Base-by-base conservation (phyloP, 306 rosid genomes). In the Lupinus albus region DNA sequence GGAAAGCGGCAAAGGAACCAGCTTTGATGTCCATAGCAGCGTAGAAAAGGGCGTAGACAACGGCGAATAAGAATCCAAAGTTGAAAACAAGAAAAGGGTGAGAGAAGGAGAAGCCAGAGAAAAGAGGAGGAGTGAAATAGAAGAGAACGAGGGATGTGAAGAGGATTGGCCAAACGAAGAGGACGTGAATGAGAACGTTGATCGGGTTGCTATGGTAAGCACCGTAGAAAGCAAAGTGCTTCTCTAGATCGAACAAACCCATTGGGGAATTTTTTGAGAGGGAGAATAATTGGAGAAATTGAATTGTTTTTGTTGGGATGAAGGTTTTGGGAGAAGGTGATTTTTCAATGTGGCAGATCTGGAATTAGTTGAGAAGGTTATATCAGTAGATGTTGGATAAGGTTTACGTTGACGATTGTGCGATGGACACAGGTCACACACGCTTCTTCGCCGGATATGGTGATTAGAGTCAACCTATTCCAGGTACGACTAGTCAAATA, bases 141-240 rank as follows among this genome's bases (percentile, higher is more conserved):
- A 93, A 73, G 6, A 82, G 68, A 44, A 86, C 64, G 11, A 84
- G 91, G 9, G 76, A 0, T 0, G 91, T 75, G 79, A 93, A 89
- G 10, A 91, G 21, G 30, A 88, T 83, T 0, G 98, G 98, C 98
- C 98, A 93, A 0, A 89, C 94, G 47, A 89, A 82, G 8, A 88
- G 0, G 11, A 72, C 66, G 81, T 93, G 98, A 9, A 93, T 83
- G 11, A 55, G 9, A 4, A 89, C 70, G 74, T 93, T 89, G 5
- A 77, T 8, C 1, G 82, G 90, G 86, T 93, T 89, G 76, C 87
- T 85, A 75, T 93, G 98, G 41, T 93, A 84, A 0, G 97, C 93
- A 5, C 95, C 96, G 55, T 93, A 88, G 84, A 93, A 93, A 25
- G 96, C 89, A 63, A 89, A 93, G 60, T 89, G 93, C 77, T 56